phyloP scores from a whole-genome alignment of 257 asterid species.

The Nicotiana otophora region DNA sequence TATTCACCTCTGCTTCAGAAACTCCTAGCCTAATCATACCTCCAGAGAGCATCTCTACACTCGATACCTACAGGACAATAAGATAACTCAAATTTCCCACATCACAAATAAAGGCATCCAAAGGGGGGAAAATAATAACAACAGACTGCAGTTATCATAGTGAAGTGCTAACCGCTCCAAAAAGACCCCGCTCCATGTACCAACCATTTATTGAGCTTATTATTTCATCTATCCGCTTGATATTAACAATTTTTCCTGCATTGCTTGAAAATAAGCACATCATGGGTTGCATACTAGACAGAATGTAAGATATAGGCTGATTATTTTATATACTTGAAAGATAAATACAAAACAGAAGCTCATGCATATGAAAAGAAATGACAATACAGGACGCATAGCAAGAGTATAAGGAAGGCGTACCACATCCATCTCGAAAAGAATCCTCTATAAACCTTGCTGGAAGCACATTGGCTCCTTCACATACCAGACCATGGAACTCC shows the following conservation, averaged over 20 bases:
- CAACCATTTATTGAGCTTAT: conserved; percentile 89
- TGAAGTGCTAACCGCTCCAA: conserved; percentile 74
- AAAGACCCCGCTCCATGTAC: conserved; percentile 98
- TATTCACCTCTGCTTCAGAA: conserved; percentile 95
- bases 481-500: conserved; percentile 94
- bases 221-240: conserved; percentile 80
- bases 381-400: background rate
- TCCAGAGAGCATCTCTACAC: conserved; percentile 91
- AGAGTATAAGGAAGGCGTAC: conserved; percentile 38
- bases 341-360: background rate
- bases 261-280: conserved; percentile 40
- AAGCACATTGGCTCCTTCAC: conserved; percentile 98
- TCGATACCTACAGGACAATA: conserved; percentile 62
- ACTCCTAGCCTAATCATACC: conserved; percentile 85
- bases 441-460: conserved; percentile 86
- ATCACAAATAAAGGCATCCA: background rate
- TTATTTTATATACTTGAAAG: background rate
- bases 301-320: background rate
- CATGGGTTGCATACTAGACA: conserved; percentile 44
- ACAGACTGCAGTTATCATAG: conserved; percentile 1
- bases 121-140: background rate
- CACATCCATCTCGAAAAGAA: conserved; percentile 92
- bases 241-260: conserved; percentile 96
- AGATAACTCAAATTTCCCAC: conserved; percentile 9
- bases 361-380: background rate